Evolutionary conservation across 805 yeast genomes (phyloP), one percentile per base, ranked within the genome.

Genomic region (Sugiyamaella lignohabitans): DNA sequence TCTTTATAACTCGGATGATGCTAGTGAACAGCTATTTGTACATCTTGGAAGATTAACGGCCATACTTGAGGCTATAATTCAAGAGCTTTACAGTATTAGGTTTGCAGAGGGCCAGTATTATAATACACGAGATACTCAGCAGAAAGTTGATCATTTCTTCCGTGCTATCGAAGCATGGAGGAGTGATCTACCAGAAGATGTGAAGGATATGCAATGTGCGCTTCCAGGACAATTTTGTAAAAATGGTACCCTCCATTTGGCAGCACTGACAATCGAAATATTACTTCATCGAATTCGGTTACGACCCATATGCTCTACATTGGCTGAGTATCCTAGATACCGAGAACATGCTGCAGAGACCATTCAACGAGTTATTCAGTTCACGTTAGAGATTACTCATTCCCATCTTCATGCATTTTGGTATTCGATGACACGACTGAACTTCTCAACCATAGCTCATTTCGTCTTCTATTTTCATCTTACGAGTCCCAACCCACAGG

Each of bases 381-480:
- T 60, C 47, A 61, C 64, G 1, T 43, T 58, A 17, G 65, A 59
- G 23, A 62, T 64, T 47, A 56, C 64, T 11, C 67, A 64, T 40
- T 48, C 63, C 8, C 67, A 64, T 43, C 41, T 62, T 32, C 62
- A 60, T 51, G 66, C 67, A 2, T 64, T 62, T 48, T 64, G 68
- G 68, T 57, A 61, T 18, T 52, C 64, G 3, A 50, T 60, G 14
- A 52, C 64, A 34, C 51, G 63, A 19, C 57, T 61, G 18, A 53
- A 53, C 46, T 57, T 64, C 32, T 60, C 66, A 1, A 56, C 58
- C 17, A 38, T 64, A 5, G 65, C 65, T 1, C 66, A 63, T 36
- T 63, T 63, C 45, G 60, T 64, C n/a, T 57, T 61, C 36, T 57
- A 53, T 48, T 59, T 55, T 40, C 63, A 59, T 44, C 59, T 63